Percentiles rank a stretch among this genome's conserved stretches.
These are phyloP conservation scores for Cephalotrichum gorgonifer DNA, from an alignment of 2,329 filamentous ascomycete genomes.

Conservation along the genomic window DNA sequence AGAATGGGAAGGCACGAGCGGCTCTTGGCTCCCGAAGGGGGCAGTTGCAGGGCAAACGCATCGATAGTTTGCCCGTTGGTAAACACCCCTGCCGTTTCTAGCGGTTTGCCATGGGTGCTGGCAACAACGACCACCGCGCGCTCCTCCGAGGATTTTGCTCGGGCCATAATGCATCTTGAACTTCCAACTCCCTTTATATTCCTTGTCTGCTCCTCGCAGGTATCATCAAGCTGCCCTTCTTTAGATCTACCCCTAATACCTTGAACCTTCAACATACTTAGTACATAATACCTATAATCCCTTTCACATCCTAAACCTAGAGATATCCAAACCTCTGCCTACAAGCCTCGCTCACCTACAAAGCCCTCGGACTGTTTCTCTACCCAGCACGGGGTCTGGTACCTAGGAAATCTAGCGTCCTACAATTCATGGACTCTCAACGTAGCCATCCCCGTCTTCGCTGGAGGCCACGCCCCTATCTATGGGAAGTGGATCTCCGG, in stretches of 20 bases:
- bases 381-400: too few species aligned
- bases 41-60: background rate
- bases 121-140: too few species aligned
- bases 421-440: background rate
- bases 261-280: background rate
- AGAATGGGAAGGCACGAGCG: background rate
- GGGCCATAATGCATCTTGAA: too few species aligned
- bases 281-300: background rate
- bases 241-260: background rate
- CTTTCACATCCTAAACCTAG: background rate
- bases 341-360: background rate
- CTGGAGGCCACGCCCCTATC: slow-evolving; percentile 4
- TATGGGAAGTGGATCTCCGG: background rate
- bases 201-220: background rate
- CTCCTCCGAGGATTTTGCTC: too few species aligned
- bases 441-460: background rate
- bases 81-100: background rate
- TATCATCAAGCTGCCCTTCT: background rate
- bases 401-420: background rate
- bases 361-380: background rate
- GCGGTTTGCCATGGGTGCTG: background rate
- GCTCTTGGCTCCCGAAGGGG: background rate
- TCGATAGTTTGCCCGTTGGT: background rate
- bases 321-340: background rate
- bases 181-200: too few species aligned